Base-by-base conservation (phyloP, 805 yeast genomes). In the Torulaspora maleeae region DNA sequence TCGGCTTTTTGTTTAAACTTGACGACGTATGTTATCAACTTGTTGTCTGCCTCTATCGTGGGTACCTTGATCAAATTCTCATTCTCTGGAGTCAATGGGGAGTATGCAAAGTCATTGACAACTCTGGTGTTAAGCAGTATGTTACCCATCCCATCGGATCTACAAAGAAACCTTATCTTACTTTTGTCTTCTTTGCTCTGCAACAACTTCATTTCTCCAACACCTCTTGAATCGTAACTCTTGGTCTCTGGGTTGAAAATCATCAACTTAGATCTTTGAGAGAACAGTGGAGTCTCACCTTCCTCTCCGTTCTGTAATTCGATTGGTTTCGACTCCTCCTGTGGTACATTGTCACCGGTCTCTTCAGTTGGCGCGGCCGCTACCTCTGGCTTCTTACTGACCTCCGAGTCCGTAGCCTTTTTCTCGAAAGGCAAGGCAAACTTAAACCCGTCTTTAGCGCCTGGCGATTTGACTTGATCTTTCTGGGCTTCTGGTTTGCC, bases 131-230 rank as follows among this genome's bases (percentile, higher is more conserved):
- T 91, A 48, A 91, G 67, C 37, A 91, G 64, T 12, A 89, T 81
- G 55, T 95, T 77, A 32, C 84, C 83, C 32, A 88, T 81, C 24
- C 96, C 96, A 45, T 90, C 98, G 0, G 96, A 86, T 58, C 98
- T 79, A 16, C 91, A 75, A 29, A 91, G 68, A 11, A 86, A 68
- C 62, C 98, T 79, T 2, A 81, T 61, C 59, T 86, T 86, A 0
- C 60, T 50, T 17, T 71, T 68, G 8, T 83, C 80, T 1, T 70
- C 73, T 41, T 75, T 75, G 56, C 83, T 74, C 47, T 75, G 79
- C 44, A 91, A 70, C 10, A 91, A 71, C 57, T 87, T 85, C 54
- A 89, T 71, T 41, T 83, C 90, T 3, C 98, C 98, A 2, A 89
- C 71, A 10, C 98, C 98, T 51, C 76, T 75, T 5, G 79, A 67